Evolutionary conservation across 345 rosid genomes (phyloP).

Genomic region (Sonneratia caseolaris): DNA sequence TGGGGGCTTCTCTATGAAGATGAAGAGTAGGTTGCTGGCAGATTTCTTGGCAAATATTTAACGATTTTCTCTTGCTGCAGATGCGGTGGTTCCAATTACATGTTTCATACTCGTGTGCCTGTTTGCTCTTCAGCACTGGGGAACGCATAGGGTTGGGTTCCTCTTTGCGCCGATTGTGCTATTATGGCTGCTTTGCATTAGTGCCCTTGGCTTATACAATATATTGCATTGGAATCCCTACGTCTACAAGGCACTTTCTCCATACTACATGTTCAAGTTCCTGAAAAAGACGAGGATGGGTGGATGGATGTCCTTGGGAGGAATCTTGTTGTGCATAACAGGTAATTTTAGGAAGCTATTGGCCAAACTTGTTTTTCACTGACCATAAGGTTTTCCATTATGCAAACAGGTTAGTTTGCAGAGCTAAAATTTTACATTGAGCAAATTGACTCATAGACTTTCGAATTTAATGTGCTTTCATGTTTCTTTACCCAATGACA

Average conservation of each 20-base stretch:
- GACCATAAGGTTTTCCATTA: neutral
- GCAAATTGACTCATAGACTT: neutral
- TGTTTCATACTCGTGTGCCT: constrained; percentile 94
- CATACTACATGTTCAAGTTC: constrained; percentile 94
- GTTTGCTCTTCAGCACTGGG: constrained; percentile 95
- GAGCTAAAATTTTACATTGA: neutral
- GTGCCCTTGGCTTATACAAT: constrained; percentile 86
- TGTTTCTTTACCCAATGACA: neutral
- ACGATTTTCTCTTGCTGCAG: constrained; percentile 29
- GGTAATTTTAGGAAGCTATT: constrained; percentile 30
- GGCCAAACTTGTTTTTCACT: neutral
- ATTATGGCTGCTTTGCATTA: constrained; percentile 79
- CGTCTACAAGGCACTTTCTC: constrained; percentile 88
- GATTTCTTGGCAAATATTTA: neutral
- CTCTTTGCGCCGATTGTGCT: constrained; percentile 84
- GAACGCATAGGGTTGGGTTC: constrained; percentile 89
- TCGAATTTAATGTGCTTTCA: neutral
- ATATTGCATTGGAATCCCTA: constrained; percentile 78
- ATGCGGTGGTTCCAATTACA: constrained; percentile 89
- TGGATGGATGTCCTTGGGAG: constrained; percentile 99
- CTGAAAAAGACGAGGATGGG: constrained; percentile 82
- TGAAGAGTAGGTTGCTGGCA: neutral
- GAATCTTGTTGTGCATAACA: constrained; percentile 89
- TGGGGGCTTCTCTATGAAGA: neutral
- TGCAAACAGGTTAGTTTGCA: too few relatives aligned